Base-by-base conservation (phyloP, 768 basidiomycete genomes). In the Suillus subluteus region DNA sequence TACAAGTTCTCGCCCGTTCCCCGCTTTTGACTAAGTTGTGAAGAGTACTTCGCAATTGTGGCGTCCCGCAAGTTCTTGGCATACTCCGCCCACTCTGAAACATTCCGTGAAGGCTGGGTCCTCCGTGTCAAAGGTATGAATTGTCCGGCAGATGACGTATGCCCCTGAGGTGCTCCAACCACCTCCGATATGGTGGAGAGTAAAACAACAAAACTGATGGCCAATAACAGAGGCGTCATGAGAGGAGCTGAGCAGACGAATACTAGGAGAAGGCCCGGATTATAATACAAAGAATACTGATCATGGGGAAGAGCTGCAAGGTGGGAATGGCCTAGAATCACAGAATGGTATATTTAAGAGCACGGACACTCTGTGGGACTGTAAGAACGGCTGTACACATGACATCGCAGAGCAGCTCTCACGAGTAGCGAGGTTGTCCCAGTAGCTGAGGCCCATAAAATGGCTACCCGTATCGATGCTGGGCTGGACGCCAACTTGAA, bases 1-100 rank as follows among this genome's bases (percentile, higher is more conserved):
- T 71, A 87, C 87, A 84, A 72, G 70, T 86, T 86, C 50, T 81
- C 80, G 13, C 87, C 87, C 23, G 77, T 71, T 15, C 77, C 77
- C 55, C 88, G 79, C 72, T 81, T 85, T 55, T 71, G 18, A 2
- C 72, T 62, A 11, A 62, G 43, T 63, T 37, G 62, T 32, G 71
- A 67, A 6, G 82, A 80, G 66, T 89, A 89, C 72, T 89, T 89
- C 9, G 78, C 68, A 48, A 79, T 72, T 64, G 88, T 71, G 12
- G 73, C 74, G 40, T 80, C 75, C 43, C 79, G 78, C 38, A 88
- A 83, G n/a, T 69, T 72, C 66, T 81, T 80, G 3, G 87, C 87
- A 88, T 72, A 76, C 26, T 40, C 66, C 18, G 69, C 70, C 71
- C 69, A 71, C 43, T 77, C 72, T 6, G 68, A 62, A 4, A 66